Evolutionary conservation across 2,329 filamentous ascomycete species (phyloP).

Genomic region (Dothidotthia symphoricarpi): DNA sequence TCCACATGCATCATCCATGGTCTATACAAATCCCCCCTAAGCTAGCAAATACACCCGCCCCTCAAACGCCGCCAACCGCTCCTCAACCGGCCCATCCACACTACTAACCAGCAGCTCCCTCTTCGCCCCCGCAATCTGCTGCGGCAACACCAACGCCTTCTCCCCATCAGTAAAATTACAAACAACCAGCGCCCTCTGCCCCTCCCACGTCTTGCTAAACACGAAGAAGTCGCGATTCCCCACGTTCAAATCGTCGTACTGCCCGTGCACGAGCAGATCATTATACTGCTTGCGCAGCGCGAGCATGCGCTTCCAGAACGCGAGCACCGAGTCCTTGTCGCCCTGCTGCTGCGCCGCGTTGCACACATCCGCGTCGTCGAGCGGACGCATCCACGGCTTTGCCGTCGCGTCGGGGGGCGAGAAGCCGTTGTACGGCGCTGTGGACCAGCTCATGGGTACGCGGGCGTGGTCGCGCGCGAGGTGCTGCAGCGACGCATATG

Average conservation of each 20-base stretch:
- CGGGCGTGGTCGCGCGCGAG: slow-evolving; percentile 65
- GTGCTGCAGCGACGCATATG: slow-evolving; percentile 55
- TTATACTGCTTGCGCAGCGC: slow-evolving; percentile 55
- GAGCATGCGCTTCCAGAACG: slow-evolving; percentile 62
- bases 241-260: slow-evolving; percentile 54
- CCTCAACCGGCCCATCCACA: slow-evolving; percentile 15
- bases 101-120: slow-evolving; percentile 27
- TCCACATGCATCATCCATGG: not conserved
- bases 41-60: slow-evolving; percentile 31
- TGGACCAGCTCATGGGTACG: slow-evolving; percentile 68
- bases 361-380: slow-evolving; percentile 54
- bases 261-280: slow-evolving; percentile 61
- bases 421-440: slow-evolving; percentile 59
- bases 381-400: slow-evolving; percentile 61
- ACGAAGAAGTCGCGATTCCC: slow-evolving; percentile 59
- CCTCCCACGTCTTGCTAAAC: slow-evolving; percentile 37
- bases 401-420: slow-evolving; percentile 45
- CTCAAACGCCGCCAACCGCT: slow-evolving; percentile 26
- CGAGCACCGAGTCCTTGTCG: slow-evolving; percentile 51
- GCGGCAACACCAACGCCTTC: slow-evolving; percentile 38
- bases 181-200: slow-evolving; percentile 29
- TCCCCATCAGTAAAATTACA: slow-evolving; percentile 37
- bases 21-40: too few relatives aligned
- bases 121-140: slow-evolving; percentile 29
- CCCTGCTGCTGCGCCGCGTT: slow-evolving; percentile 58